A percentile compares a stretch with the other conserved stretches of the same genome.
Evolutionary conservation across 2,329 filamentous ascomycete species (phyloP).

Genomic region (Amesomyces nigricolor): DNA sequence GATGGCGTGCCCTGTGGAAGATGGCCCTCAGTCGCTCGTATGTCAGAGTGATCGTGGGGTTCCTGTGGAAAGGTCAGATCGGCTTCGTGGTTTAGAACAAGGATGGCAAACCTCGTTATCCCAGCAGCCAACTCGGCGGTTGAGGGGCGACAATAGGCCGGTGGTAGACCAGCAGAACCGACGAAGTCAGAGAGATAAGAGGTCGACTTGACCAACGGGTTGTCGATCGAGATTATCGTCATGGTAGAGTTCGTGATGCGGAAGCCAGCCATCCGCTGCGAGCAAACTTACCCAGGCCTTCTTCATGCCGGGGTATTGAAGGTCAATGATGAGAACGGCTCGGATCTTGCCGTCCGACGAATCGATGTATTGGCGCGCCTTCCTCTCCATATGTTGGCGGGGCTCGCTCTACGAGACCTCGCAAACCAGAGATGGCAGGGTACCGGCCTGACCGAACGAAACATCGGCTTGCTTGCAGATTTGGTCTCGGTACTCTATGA

Average conservation of each 20-base stretch:
- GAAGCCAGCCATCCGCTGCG: conserved; percentile 1
- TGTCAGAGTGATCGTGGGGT: conserved; percentile 4
- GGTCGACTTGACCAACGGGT: conserved; percentile 8
- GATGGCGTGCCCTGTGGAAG: conserved; percentile 2
- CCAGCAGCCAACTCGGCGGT: conserved; percentile 7
- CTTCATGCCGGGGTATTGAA: conserved; percentile 12
- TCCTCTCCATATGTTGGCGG: conserved; percentile 11
- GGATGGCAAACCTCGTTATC: conserved; percentile 8
- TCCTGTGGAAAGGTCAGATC: conserved; percentile 6
- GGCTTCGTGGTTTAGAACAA: conserved; percentile 3
- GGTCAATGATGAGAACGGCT: conserved; percentile 6
- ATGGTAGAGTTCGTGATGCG: conserved; percentile 2
- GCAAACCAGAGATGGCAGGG: conserved; percentile 10
- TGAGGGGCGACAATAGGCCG: conserved; percentile 12
- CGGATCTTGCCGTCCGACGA: conserved; percentile 12
- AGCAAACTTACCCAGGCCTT: conserved; percentile 9
- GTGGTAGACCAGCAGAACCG: conserved; percentile 3
- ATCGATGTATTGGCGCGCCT: conserved; percentile 13
- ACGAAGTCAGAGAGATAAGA: conserved; percentile 13
- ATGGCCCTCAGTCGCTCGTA: conserved; percentile 7
- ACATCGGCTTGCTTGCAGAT: conserved; percentile 8
- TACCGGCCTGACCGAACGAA: conserved; percentile 3
- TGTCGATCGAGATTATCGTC: conserved; percentile 9
- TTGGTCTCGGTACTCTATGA: neutral
- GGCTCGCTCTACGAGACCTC: conserved; percentile 15